Evolutionary conservation across 1,284 basidiomycete genomes (phyloP).

Genomic region (Papiliotrema laurentii): DNA sequence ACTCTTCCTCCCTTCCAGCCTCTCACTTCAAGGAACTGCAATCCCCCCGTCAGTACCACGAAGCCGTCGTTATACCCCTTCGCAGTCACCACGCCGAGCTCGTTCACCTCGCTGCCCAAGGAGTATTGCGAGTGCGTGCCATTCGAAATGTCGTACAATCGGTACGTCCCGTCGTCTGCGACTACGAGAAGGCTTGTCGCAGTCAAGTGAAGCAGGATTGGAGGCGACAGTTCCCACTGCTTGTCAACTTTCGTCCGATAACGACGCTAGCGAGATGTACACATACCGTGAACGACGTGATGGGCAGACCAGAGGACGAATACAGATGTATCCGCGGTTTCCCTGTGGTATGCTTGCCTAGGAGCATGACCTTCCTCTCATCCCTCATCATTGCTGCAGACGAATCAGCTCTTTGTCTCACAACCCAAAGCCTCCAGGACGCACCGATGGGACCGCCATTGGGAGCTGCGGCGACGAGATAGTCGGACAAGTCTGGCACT

Average conservation of each 20-base stretch:
- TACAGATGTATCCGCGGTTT: conserved; percentile 60
- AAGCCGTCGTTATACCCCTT: conserved; percentile 79
- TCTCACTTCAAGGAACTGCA: conserved; percentile 76
- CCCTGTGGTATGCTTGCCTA: conserved; percentile 62
- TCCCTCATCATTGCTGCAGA: conserved; percentile 83
- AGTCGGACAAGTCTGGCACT: conserved; percentile 73
- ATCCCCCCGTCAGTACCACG: conserved; percentile 73
- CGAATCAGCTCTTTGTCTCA: not conserved
- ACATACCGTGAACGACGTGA: conserved; percentile 49
- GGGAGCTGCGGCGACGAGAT: conserved; percentile 71
- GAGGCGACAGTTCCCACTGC: conserved; percentile 41
- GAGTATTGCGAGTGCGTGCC: conserved; percentile 79
- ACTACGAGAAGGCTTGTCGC: conserved; percentile 72
- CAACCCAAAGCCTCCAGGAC: conserved; percentile 11
- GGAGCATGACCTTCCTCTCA: conserved; percentile 68
- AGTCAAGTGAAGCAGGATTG: conserved; percentile 37
- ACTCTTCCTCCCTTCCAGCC: conserved; percentile 70
- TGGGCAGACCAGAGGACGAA: conserved; percentile 47
- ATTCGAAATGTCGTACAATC: conserved; percentile 71
- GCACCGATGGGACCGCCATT: conserved; percentile 85
- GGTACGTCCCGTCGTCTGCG: conserved; percentile 87
- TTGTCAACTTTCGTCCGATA: not conserved
- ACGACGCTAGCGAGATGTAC: not conserved
- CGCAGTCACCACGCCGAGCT: conserved; percentile 80
- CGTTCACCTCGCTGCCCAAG: conserved; percentile 76